Conservation (phyloP, 148 eudicot species). For the Nepenthes gracilis region DNA sequence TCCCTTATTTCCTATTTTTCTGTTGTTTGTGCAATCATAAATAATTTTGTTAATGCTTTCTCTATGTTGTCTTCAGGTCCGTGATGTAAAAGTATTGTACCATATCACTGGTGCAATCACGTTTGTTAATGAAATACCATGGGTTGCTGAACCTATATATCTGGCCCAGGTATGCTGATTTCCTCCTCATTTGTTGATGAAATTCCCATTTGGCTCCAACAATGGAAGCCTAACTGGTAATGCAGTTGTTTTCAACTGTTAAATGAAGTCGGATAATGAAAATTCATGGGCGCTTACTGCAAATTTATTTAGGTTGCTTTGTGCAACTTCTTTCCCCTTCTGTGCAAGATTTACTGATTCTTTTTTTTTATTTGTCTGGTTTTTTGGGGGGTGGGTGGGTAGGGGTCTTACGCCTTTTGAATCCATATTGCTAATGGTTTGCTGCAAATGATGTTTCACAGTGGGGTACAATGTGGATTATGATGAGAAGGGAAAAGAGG, state of each 20-base stretch:
- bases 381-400: no score
- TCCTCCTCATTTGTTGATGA: neutral
- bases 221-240: neutral
- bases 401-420: no score
- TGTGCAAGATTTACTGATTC: neutral
- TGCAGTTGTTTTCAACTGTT: neutral
- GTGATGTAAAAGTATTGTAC: conserved; percentile 91
- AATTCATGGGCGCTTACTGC: neutral
- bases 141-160: conserved; percentile 99
- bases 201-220: neutral
- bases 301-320: neutral
- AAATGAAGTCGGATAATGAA: no score
- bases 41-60: neutral
- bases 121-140: conserved; percentile 95
- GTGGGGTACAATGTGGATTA: conserved; percentile 99
- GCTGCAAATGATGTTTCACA: conserved; percentile 11
- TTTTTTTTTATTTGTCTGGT: no score
- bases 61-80: conserved; percentile 35
- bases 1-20: neutral
- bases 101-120: conserved; percentile 98
- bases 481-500: conserved; percentile 98
- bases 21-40: conserved; percentile 1
- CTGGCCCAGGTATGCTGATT: conserved; percentile 61
- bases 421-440: neutral
- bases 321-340: neutral